Percentiles rank a stretch among this genome's conserved stretches.
phyloP scores from a whole-genome alignment of 345 rosid genomes.

The Reutealis trisperma region DNA sequence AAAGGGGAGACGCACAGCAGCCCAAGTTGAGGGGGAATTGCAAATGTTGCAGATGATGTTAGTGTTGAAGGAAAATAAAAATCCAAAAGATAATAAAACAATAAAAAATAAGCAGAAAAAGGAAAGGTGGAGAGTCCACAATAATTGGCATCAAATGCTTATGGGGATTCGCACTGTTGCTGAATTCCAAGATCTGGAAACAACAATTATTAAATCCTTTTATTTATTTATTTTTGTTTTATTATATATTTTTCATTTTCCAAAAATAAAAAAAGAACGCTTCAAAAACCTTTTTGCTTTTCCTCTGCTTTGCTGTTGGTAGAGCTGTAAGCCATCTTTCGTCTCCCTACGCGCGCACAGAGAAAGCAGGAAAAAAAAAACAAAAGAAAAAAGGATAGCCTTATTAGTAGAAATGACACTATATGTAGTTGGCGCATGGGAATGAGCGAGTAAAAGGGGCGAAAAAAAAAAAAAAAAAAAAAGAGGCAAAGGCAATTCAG shows the following conservation, averaged over 20 bases:
- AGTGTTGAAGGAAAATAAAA: neutral
- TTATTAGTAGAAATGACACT: neutral
- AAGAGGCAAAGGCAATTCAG: neutral
- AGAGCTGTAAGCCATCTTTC: neutral
- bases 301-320: neutral
- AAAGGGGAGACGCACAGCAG: too few relatives aligned
- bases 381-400: neutral
- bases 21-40: too few relatives aligned
- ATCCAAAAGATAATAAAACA: conserved; percentile 4
- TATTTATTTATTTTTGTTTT: neutral
- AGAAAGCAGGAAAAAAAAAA: neutral
- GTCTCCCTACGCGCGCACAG: neutral
- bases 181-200: conserved; percentile 63
- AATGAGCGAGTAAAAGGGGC: conserved; percentile 16
- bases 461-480: neutral
- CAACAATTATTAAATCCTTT: conserved; percentile 22
- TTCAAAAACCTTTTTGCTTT: too few relatives aligned
- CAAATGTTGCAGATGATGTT: neutral
- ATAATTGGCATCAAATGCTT: conserved; percentile 76
- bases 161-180: conserved; percentile 73
- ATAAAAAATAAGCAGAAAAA: neutral
- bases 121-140: conserved; percentile 47
- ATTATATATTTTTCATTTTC: neutral
- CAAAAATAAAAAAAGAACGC: neutral
- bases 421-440: neutral